Evolutionary conservation across 306 rosid species (phyloP).

Genomic region (Prunus persica): Prunus_persica_NCBIv2 NC_034010.1:24741001-24741500

Average conservation of each 20-base stretch:
- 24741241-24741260: constrained; percentile 71
- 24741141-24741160: background rate
- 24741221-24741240: constrained; percentile 70
- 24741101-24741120: background rate
- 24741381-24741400: constrained; percentile 68
- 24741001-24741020: background rate
- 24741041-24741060: background rate
- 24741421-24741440: constrained; percentile 75
- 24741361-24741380: constrained; percentile 76
- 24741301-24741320: background rate
- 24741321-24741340: background rate
- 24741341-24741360: background rate
- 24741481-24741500: background rate
- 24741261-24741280: constrained; percentile 50
- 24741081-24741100: background rate
- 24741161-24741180: constrained; percentile 13
- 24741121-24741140: constrained; percentile 3
- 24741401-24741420: constrained; percentile 80
- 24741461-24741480: constrained; percentile 25
- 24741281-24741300: constrained; percentile 53
- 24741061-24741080: background rate
- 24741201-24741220: constrained; percentile 50
- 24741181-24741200: constrained; percentile 51
- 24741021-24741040: background rate
- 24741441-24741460: constrained; percentile 81